Evolutionary conservation across 345 rosid genomes (phyloP).

Genomic region (Clausena lansium): DNA sequence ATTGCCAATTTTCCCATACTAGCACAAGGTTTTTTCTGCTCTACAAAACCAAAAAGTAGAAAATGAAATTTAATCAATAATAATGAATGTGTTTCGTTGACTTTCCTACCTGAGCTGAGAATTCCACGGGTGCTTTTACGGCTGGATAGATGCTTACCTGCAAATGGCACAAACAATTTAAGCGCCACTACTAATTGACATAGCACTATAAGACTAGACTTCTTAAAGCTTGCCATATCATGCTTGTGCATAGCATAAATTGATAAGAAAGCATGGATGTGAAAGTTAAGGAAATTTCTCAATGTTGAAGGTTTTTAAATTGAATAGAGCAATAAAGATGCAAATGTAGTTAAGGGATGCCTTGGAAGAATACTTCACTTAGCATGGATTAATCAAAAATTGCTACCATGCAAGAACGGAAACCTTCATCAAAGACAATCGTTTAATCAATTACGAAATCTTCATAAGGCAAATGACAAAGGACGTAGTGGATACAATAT

Average conservation of each 20-base stretch:
- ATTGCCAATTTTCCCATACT: background rate
- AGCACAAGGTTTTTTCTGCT: background rate
- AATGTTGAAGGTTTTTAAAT: background rate
- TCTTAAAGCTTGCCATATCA: background rate
- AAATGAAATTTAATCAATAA: background rate
- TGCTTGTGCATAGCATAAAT: background rate
- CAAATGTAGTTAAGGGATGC: background rate
- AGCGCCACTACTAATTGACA: background rate
- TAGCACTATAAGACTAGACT: background rate
- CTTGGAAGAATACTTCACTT: background rate
- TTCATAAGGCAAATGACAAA: background rate
- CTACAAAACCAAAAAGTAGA: background rate
- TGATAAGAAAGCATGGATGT: background rate
- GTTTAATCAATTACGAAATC: background rate
- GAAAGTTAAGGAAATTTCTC: background rate
- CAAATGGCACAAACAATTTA: background rate
- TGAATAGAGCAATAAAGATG: background rate
- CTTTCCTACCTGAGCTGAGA: slow-evolving; percentile 65
- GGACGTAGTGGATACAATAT: background rate
- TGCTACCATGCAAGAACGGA: background rate
- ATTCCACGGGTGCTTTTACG: slow-evolving; percentile 80
- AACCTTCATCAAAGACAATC: background rate
- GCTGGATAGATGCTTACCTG: slow-evolving; percentile 88
- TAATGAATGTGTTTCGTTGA: slow-evolving; percentile 5
- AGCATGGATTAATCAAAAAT: background rate